Evolutionary conservation across 108 stramenopile species (phyloP), one percentile per base, ranked within the genome.

Genomic region (Schizochytrium sp.): DNA sequence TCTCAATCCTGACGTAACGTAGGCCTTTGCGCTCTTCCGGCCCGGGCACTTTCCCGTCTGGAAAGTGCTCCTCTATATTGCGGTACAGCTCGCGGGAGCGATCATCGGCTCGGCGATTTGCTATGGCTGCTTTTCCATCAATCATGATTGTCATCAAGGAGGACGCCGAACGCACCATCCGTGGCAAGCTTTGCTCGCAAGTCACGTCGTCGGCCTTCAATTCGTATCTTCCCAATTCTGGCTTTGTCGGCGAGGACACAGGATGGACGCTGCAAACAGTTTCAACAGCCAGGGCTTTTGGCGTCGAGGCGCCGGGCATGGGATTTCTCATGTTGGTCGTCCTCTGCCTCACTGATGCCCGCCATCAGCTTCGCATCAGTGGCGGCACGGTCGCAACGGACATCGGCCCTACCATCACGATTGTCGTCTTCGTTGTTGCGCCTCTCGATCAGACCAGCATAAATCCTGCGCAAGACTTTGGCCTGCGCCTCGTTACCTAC

Each of bases 401-500:
- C 25, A 93, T 95, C 60, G 94, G 94, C 25, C 19, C 88, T 29
- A 93, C 93, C 41, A 92, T 95, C 28, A 90, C 91, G n/a, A 88
- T 83, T 12, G 59, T 95, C 18, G 91, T 95, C 72, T 90, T 91
- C 29, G 87, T 92, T 16, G 29, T 94, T 23, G 93, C 93, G 5
- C 94, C 94, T 14, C 89, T 95, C 87, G 93, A 93, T 34, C 93
- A 94, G 72, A 93, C 93, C 14, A 92, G 93, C 45, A 92, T 94
- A 88, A 95, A 95, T 69, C 94, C 94, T 25, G 94, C 94, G 21
- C 91, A 93, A 41, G 94, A 95, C 72, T 92, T 95, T 76, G 94
- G 94, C 55, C 94, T 93, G n/a, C 89, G 94, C 60, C 90, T 95
- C 44, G 93, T 95, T 5, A 92, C 94, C 5, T 91, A 60, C 58